These are phyloP conservation scores for Cordyceps tenuipes DNA, from an alignment of 2,329 filamentous ascomycete species.

Conservation along the genomic window DNA sequence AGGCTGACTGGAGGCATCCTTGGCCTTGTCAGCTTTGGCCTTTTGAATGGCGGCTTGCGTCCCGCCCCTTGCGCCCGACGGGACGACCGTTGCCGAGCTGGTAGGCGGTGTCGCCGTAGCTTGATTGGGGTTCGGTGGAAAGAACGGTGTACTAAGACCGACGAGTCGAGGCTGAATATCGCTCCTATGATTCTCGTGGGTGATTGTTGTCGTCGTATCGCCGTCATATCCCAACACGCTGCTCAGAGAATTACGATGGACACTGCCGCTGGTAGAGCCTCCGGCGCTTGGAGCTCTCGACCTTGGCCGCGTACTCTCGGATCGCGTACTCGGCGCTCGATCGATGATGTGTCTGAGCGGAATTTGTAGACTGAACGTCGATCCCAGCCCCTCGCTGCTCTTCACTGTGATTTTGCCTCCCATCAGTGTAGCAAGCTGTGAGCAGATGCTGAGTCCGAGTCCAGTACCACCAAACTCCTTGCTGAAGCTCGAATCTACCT, in stretches of 20 bases:
- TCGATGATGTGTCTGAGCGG: slow-evolving; percentile 70
- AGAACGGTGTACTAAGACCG: slow-evolving; percentile 77
- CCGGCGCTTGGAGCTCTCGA: slow-evolving; percentile 42
- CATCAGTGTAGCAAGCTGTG: slow-evolving; percentile 78
- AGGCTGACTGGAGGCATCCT: slow-evolving; percentile 47
- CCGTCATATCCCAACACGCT: slow-evolving; percentile 4
- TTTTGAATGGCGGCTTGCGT: slow-evolving; percentile 58
- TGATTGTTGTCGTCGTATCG: slow-evolving; percentile 11
- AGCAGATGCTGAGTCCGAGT: slow-evolving; percentile 79
- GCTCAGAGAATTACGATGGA: slow-evolving; percentile 4
- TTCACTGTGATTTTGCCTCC: slow-evolving; percentile 64
- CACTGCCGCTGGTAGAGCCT: slow-evolving; percentile 6
- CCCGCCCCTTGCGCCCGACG: slow-evolving; percentile 35
- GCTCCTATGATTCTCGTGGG: slow-evolving; percentile 40
- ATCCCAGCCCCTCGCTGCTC: slow-evolving; percentile 66
- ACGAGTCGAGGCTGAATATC: slow-evolving; percentile 64
- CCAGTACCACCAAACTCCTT: slow-evolving; percentile 89
- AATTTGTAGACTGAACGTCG: slow-evolving; percentile 74
- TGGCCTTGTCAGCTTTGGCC: slow-evolving; percentile 52
- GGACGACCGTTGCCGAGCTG: slow-evolving; percentile 3
- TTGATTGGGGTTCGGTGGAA: slow-evolving; percentile 38
- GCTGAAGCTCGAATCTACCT: slow-evolving; percentile 81
- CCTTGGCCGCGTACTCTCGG: slow-evolving; percentile 19
- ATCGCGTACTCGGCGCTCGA: slow-evolving; percentile 32
- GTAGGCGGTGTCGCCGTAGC: not conserved